Evolutionary conservation across 2,329 filamentous ascomycete species (phyloP).

Genomic region (Neospermospora avenae): DNA sequence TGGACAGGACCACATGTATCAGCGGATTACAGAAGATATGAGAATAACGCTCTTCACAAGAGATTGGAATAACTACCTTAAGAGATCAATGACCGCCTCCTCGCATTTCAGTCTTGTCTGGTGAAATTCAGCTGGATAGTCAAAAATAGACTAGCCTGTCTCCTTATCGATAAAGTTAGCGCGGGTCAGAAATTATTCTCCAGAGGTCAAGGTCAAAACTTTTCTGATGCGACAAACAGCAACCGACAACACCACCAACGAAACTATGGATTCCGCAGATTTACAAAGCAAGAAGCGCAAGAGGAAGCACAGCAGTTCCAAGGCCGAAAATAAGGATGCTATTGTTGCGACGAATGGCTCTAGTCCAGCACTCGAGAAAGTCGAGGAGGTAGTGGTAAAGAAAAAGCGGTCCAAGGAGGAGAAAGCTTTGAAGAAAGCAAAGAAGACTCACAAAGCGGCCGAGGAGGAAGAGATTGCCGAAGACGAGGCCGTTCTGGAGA

Average conservation of each 20-base stretch:
- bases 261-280: constrained; percentile 27
- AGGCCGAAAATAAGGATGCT: constrained; percentile 19
- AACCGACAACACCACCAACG: not conserved
- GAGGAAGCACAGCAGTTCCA: constrained; percentile 33
- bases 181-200: constrained; percentile 5
- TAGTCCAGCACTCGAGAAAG: constrained; percentile 7
- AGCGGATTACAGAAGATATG: too few relatives aligned
- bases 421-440: constrained; percentile 36
- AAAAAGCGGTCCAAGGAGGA: constrained; percentile 25
- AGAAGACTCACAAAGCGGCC: constrained; percentile 36
- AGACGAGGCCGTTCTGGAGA: constrained; percentile 25
- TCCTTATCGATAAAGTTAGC: constrained; percentile 20
- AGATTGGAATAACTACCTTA: too few relatives aligned
- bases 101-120: too few relatives aligned
- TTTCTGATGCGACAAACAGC: constrained; percentile 7
- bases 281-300: constrained; percentile 35
- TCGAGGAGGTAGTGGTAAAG: constrained; percentile 14
- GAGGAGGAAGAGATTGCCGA: constrained; percentile 26
- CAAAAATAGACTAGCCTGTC: too few relatives aligned
- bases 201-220: not conserved
- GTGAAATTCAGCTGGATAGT: too few relatives aligned
- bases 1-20: too few relatives aligned
- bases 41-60: too few relatives aligned
- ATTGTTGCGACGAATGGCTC: constrained; percentile 12
- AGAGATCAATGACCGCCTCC: too few relatives aligned